A percentile compares a stretch with the other conserved stretches of the same genome.
Evolutionary conservation across 176 grass and related monocot genomes (phyloP).

Genomic region (Elaeis guineensis): DNA sequence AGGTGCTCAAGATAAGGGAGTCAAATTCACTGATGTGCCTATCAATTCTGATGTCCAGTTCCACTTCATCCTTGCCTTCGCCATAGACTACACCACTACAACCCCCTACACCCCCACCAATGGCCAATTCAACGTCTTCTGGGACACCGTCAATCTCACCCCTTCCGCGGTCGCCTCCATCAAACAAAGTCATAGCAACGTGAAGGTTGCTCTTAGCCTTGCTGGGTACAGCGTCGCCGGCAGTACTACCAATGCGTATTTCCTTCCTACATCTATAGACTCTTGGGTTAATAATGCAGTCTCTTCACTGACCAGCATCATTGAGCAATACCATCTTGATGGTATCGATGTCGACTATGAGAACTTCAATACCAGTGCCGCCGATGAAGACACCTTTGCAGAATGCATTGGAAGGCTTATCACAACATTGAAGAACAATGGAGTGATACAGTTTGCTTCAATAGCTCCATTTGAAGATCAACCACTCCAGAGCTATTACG

Average conservation of each 20-base stretch:
- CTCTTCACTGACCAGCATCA: slow-evolving; percentile 40
- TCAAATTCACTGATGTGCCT: slow-evolving; percentile 75
- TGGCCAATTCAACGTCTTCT: slow-evolving; percentile 64
- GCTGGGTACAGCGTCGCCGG: slow-evolving; percentile 40
- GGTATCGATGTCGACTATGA: slow-evolving; percentile 87
- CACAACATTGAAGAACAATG: slow-evolving; percentile 35
- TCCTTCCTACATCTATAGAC: slow-evolving; percentile 49
- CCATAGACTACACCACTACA: slow-evolving; percentile 59
- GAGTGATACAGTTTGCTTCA: slow-evolving; percentile 64
- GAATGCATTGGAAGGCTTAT: slow-evolving; percentile 58
- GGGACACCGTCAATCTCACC: slow-evolving; percentile 43
- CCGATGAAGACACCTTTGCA: slow-evolving; percentile 45
- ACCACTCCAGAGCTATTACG: slow-evolving; percentile 52
- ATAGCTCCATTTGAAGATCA: slow-evolving; percentile 53
- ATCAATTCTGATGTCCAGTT: slow-evolving; percentile 37
- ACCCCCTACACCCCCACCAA: slow-evolving; percentile 45
- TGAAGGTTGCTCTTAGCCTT: slow-evolving; percentile 62
- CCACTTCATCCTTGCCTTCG: slow-evolving; percentile 64
- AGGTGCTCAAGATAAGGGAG: slow-evolving; percentile 47
- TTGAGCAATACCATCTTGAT: slow-evolving; percentile 44
- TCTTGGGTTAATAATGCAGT: slow-evolving; percentile 71
- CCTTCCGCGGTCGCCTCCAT: slow-evolving; percentile 32
- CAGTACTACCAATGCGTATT: slow-evolving; percentile 20
- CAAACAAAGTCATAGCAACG: slow-evolving; percentile 53
- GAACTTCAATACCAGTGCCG: slow-evolving; percentile 30